Evolutionary conservation across 176 grass and related monocot species (phyloP).

Genomic region (Canna indica): DNA sequence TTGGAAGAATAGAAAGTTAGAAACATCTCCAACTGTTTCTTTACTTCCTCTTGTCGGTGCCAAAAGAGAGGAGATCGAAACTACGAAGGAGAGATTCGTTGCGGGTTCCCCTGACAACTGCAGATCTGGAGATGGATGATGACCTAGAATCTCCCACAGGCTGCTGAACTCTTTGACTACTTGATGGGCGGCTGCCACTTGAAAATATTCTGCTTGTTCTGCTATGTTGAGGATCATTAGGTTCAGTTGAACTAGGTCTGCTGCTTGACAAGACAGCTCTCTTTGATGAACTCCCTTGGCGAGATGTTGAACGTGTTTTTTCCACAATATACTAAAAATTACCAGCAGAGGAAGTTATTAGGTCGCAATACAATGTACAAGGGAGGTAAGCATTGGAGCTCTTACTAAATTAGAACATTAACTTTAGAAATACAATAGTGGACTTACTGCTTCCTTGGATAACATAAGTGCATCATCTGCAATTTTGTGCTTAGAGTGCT

Average conservation of each 20-base stretch:
- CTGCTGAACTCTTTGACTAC: conserved; percentile 41
- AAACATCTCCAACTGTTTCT: not conserved
- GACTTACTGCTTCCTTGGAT: conserved; percentile 56
- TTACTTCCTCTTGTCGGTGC: conserved; percentile 47
- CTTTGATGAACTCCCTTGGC: conserved; percentile 50
- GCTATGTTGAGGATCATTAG: conserved; percentile 39
- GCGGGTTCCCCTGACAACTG: conserved; percentile 42
- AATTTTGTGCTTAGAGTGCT: conserved; percentile 36
- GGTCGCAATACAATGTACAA: no score
- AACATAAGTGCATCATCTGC: conserved; percentile 34
- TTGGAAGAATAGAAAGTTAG: not conserved
- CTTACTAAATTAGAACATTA: not conserved
- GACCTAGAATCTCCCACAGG: conserved; percentile 36
- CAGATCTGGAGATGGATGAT: conserved; percentile 44
- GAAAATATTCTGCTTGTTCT: conserved; percentile 55
- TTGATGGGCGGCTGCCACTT: conserved; percentile 52
- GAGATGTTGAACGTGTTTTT: conserved; percentile 38
- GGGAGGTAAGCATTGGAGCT: not conserved
- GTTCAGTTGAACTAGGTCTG: conserved; percentile 40
- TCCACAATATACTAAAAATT: conserved; percentile 19
- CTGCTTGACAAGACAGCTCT: conserved; percentile 46
- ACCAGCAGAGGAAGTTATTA: not conserved
- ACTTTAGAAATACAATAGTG: not conserved
- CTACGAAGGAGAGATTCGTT: conserved; percentile 44
- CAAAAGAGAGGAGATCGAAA: conserved; percentile 60